Conservation (phyloP, 2,329 filamentous ascomycete species). For the Cadophora luteo-olivacea region DNA sequence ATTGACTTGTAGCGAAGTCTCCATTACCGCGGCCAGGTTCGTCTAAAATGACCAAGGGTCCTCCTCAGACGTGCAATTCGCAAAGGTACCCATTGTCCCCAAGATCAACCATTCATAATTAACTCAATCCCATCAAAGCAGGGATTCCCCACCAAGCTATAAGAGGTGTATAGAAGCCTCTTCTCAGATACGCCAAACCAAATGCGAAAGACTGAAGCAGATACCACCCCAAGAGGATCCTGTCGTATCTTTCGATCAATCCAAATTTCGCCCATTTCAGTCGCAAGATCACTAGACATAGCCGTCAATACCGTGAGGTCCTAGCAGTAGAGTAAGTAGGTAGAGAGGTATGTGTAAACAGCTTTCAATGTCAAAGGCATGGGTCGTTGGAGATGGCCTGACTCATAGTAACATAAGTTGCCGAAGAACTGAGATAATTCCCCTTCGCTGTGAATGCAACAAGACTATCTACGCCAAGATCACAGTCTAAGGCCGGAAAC, state of each 20-base stretch:
- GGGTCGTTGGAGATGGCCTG: too few relatives aligned
- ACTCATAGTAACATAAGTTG: not conserved
- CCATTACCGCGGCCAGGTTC: too few relatives aligned
- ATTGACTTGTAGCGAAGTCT: too few relatives aligned
- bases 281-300: not conserved
- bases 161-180: not conserved
- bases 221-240: not conserved
- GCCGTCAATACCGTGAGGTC: not conserved
- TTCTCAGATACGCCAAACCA: not conserved
- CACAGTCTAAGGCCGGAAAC: not conserved
- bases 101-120: too few relatives aligned
- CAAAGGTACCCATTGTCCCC: not conserved
- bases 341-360: too few relatives aligned
- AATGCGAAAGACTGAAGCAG: not conserved
- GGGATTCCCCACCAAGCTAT: not conserved
- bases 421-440: not conserved
- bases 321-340: too few relatives aligned
- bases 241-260: not conserved
- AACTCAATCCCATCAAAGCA: not conserved
- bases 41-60: not conserved
- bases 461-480: not conserved
- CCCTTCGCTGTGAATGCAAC: not conserved
- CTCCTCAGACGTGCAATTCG: not conserved
- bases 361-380: too few relatives aligned
- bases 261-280: not conserved